Evolutionary conservation across 1,284 basidiomycete genomes (phyloP).

Genomic region (Boletus putidus): DNA sequence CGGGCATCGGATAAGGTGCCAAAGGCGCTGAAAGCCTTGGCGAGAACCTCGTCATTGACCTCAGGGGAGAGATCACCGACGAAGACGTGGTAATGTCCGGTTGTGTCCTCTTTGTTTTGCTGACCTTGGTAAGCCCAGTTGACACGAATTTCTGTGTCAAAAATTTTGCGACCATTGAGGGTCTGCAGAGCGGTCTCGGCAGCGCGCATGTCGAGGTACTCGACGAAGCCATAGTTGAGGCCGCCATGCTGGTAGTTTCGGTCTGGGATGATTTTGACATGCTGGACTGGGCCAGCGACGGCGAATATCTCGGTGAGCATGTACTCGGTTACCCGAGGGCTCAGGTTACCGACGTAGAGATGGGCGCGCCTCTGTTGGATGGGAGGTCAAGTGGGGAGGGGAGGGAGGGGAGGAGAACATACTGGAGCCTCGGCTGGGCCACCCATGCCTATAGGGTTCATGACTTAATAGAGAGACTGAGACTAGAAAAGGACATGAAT

Average conservation of each 20-base stretch:
- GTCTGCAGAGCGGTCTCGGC: slow-evolving; percentile 97
- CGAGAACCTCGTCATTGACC: slow-evolving; percentile 96
- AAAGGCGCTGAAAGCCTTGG: slow-evolving; percentile 93
- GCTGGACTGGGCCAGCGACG: slow-evolving; percentile 91
- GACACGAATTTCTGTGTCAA: slow-evolving; percentile 95
- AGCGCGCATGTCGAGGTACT: slow-evolving; percentile 95
- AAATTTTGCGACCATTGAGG: slow-evolving; percentile 96
- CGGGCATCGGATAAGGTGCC: slow-evolving; percentile 94
- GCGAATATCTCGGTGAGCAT: slow-evolving; percentile 97
- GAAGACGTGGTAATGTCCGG: slow-evolving; percentile 95
- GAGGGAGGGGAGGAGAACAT: slow-evolving; percentile 37
- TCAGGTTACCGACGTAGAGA: slow-evolving; percentile 96
- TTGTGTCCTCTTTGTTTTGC: slow-evolving; percentile 95
- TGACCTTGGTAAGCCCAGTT: slow-evolving; percentile 98
- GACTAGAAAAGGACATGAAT: slow-evolving; percentile 8
- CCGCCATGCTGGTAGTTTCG: slow-evolving; percentile 97
- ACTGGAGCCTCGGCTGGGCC: slow-evolving; percentile 73
- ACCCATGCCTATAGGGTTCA: slow-evolving; percentile 75
- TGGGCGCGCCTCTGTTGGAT: slow-evolving; percentile 75
- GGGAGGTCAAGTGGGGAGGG: slow-evolving; percentile 32
- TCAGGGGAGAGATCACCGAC: slow-evolving; percentile 98
- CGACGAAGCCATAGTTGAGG: slow-evolving; percentile 98
- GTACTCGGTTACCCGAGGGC: slow-evolving; percentile 89
- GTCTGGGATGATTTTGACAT: slow-evolving; percentile 99
- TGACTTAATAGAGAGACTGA: slow-evolving; percentile 55